Percentiles rank a stretch among this genome's conserved stretches.
These are phyloP conservation scores for Rhexocercosporidium sp. DNA, from an alignment of 2,329 filamentous ascomycete genomes.

Conservation along the genomic window DNA sequence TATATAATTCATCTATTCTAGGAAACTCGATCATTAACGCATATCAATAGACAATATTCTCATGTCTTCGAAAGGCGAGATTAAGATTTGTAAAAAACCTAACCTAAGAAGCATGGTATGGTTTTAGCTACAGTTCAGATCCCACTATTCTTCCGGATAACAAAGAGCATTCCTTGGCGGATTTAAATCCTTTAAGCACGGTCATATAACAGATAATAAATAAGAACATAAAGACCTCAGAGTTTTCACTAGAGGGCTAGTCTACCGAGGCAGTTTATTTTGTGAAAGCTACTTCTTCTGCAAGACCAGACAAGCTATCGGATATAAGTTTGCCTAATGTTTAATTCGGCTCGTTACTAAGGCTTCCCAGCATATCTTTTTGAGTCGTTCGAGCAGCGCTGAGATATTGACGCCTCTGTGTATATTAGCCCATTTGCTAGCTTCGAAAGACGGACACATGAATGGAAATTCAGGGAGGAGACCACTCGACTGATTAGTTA, in stretches of 20 bases:
- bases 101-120: background rate
- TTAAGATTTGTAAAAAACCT: background rate
- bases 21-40: background rate
- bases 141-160: background rate
- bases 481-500: no score
- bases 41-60: background rate
- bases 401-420: conserved; percentile 19
- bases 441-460: conserved; percentile 19
- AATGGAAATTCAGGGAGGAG: conserved; percentile 14
- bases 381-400: conserved; percentile 16
- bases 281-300: background rate
- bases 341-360: conserved; percentile 12
- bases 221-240: background rate
- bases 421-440: conserved; percentile 16
- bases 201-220: background rate
- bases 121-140: background rate
- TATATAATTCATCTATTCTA: background rate
- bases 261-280: background rate
- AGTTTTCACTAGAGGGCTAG: background rate
- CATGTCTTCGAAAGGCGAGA: background rate
- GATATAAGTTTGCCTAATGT: background rate
- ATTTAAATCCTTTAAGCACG: background rate
- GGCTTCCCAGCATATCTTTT: conserved; percentile 19
- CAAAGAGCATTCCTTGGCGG: background rate
- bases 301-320: background rate